phyloP scores from a whole-genome alignment of 768 basidiomycete species.

The Kwoniella mangroviensis region DNA sequence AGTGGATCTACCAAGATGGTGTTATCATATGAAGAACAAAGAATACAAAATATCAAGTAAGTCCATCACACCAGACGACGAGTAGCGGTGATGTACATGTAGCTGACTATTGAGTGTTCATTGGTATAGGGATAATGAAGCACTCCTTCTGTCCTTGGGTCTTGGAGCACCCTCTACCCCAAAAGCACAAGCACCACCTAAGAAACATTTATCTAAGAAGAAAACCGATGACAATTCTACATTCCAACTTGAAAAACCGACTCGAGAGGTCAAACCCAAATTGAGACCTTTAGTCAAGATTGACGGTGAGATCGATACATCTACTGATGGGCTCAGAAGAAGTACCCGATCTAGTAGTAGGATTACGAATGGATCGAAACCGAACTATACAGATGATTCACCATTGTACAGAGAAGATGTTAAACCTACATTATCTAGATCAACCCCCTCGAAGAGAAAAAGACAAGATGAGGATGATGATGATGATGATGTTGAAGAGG shows the following conservation, averaged over 20 bases:
- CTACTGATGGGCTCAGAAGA: constrained; percentile 21
- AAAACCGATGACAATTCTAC: neutral
- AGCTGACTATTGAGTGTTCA: neutral
- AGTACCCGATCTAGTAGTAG: constrained; percentile 23
- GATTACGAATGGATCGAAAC: neutral
- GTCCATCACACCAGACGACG: neutral
- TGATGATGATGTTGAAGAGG: constrained; percentile 35
- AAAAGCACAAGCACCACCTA: constrained; percentile 11
- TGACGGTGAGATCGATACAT: neutral
- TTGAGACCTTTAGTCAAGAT: neutral
- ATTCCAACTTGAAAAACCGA: constrained; percentile 7
- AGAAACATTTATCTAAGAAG: constrained; percentile 2
- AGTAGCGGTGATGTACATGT: no score
- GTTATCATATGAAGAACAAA: constrained; percentile 40
- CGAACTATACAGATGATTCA: constrained; percentile 8
- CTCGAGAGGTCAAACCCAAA: neutral
- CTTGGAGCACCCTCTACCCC: constrained; percentile 22
- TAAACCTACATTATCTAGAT: neutral
- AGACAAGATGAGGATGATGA: neutral
- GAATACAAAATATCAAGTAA: constrained; percentile 44
- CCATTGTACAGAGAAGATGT: neutral
- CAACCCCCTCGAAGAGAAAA: neutral
- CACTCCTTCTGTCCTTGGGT: constrained; percentile 45
- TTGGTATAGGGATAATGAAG: constrained; percentile 42
- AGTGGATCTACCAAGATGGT: neutral